Evolutionary conservation across 2,329 filamentous ascomycete genomes (phyloP).

Genomic region (Exophiala bonariae): DNA sequence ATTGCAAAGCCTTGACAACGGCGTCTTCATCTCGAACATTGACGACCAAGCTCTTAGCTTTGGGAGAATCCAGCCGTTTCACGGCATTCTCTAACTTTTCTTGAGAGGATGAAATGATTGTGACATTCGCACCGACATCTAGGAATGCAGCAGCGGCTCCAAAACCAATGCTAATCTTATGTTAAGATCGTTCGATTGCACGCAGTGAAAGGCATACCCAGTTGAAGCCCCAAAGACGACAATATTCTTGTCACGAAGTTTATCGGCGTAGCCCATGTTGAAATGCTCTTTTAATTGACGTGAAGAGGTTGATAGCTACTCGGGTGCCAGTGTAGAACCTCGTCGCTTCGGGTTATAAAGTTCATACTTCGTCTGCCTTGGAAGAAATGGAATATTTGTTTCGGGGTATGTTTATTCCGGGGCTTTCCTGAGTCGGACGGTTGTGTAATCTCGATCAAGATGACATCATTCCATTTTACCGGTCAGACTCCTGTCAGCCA

Average conservation of each 20-base stretch:
- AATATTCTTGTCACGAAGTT: conserved; percentile 17
- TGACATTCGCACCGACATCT: conserved; percentile 56
- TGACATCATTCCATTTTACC: too few species aligned
- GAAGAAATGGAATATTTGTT: too few species aligned
- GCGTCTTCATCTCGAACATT: conserved; percentile 20
- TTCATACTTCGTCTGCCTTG: too few species aligned
- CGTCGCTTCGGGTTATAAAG: too few species aligned
- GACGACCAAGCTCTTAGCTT: conserved; percentile 17
- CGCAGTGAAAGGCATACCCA: conserved; percentile 10
- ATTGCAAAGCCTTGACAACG: conserved; percentile 12
- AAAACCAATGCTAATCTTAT: conserved; percentile 44
- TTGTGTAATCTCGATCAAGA: too few species aligned
- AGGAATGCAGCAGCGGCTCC: conserved; percentile 60
- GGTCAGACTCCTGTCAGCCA: too few species aligned
- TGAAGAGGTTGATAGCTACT: too few species aligned
- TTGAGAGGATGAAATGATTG: conserved; percentile 58
- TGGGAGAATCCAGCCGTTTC: conserved; percentile 36
- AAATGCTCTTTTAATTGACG: too few species aligned
- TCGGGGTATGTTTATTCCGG: too few species aligned
- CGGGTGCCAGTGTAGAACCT: too few species aligned
- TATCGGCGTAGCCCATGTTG: conserved; percentile 18
- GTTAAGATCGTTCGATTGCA: too few species aligned
- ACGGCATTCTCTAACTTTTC: conserved; percentile 50
- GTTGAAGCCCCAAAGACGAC: conserved; percentile 20
- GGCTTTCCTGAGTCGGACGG: too few species aligned